phyloP scores from a whole-genome alignment of 1,284 basidiomycete genomes.

The Leccinum pachyderme region DNA sequence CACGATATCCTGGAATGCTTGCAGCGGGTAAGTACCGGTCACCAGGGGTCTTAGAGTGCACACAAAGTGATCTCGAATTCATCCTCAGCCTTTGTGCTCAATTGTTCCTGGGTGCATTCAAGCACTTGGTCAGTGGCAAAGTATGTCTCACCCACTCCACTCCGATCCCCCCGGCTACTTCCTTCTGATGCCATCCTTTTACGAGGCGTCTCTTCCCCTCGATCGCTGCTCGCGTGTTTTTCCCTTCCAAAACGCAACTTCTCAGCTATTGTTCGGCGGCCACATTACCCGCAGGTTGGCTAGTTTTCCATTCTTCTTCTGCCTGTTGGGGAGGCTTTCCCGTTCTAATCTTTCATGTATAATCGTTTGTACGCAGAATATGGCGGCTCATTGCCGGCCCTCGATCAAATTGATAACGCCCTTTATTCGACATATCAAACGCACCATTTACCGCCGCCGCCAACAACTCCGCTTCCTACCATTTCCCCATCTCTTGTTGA shows the following conservation, averaged over 20 bases:
- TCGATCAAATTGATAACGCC: constrained; percentile 48
- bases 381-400: constrained; percentile 52
- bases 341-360: constrained; percentile 9
- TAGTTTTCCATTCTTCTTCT: background rate
- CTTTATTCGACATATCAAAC: constrained; percentile 27
- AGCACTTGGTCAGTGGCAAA: constrained; percentile 77
- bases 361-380: constrained; percentile 45
- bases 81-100: constrained; percentile 65
- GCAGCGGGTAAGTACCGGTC: constrained; percentile 53
- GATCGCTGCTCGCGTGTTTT: constrained; percentile 71
- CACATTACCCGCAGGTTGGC: constrained; percentile 23
- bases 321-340: constrained; percentile 3
- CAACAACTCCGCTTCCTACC: background rate
- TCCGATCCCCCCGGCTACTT: constrained; percentile 4
- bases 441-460: constrained; percentile 9
- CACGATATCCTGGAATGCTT: constrained; percentile 76
- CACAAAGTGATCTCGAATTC: background rate
- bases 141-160: constrained; percentile 38
- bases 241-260: constrained; percentile 62
- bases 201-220: constrained; percentile 67
- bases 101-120: constrained; percentile 81
- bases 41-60: background rate
- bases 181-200: constrained; percentile 13
- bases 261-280: constrained; percentile 25
- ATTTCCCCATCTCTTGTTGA: background rate